A percentile compares a stretch with the other conserved stretches of the same genome.
Evolutionary conservation across 1,284 basidiomycete genomes (phyloP).

Genomic region (Somion occarium): DNA sequence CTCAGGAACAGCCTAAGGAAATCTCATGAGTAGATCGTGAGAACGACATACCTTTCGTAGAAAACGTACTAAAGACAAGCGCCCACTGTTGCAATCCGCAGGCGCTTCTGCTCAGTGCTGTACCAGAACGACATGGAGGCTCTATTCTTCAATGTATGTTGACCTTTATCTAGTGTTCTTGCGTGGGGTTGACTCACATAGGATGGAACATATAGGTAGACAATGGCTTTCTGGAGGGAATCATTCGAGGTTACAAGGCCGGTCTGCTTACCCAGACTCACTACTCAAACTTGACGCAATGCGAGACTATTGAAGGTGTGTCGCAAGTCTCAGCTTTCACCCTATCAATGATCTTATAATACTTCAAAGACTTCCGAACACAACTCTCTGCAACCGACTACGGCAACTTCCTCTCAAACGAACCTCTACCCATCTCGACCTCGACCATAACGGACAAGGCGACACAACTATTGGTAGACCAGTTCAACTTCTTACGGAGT

Average conservation of each 20-base stretch:
- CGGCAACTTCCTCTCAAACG: conserved; percentile 97
- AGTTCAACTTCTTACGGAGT: conserved; percentile 91
- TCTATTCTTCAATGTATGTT: conserved; percentile 78
- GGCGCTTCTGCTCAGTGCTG: no score
- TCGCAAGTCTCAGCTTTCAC: conserved; percentile 19
- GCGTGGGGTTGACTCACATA: conserved; percentile 25
- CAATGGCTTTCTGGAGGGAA: conserved; percentile 85
- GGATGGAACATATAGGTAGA: conserved; percentile 50
- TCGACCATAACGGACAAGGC: conserved; percentile 95
- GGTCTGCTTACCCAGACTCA: conserved; percentile 87
- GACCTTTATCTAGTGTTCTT: conserved; percentile 2
- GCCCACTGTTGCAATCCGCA: no score
- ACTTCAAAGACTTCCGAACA: conserved; percentile 75
- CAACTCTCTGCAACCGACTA: conserved; percentile 97
- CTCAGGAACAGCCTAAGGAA: no score
- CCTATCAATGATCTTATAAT: background rate
- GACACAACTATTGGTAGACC: conserved; percentile 91
- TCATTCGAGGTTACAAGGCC: conserved; percentile 92
- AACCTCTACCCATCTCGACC: conserved; percentile 92
- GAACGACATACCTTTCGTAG: no score
- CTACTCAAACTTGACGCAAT: conserved; percentile 94
- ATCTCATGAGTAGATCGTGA: no score
- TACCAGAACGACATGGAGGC: conserved; percentile 80
- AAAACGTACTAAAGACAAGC: no score
- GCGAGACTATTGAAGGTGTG: conserved; percentile 97